Conservation (phyloP, 371 early-diverging fungal species). For the Mortierella sp. region DNA sequence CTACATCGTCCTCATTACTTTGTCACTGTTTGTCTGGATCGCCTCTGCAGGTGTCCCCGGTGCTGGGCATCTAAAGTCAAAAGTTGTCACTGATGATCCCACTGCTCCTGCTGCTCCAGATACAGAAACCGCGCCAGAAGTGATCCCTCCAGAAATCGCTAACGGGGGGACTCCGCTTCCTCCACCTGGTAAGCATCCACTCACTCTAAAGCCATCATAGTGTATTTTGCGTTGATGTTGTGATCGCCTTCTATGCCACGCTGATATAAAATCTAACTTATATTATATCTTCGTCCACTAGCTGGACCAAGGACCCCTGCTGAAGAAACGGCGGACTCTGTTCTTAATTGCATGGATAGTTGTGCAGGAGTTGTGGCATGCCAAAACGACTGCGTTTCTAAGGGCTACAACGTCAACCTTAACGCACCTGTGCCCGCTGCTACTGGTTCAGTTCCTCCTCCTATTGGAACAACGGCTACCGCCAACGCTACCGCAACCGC, state of each 20-base stretch:
- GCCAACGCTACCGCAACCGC: neutral
- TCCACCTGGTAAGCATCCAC: conserved; percentile 12
- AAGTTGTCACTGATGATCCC: neutral
- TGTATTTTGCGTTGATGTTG: neutral
- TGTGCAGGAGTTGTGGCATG: conserved; percentile 17
- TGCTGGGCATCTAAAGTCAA: conserved; percentile 8
- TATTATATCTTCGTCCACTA: neutral
- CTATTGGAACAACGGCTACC: neutral
- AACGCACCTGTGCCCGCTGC: conserved; percentile 1
- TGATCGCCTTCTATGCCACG: neutral
- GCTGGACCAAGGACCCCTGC: conserved; percentile 26
- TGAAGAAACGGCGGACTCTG: conserved; percentile 36
- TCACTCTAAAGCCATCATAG: neutral
- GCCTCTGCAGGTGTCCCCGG: conserved; percentile 21
- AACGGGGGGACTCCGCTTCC: neutral
- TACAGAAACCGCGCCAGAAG: neutral
- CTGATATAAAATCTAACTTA: too few relatives aligned
- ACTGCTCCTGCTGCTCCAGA: neutral
- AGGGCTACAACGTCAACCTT: conserved; percentile 22
- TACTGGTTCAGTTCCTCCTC: neutral
- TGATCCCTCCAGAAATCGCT: neutral
- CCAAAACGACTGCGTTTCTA: conserved; percentile 22
- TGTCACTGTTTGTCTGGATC: conserved; percentile 32
- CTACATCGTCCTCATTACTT: conserved; percentile 19
- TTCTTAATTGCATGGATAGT: conserved; percentile 16